Conservation (phyloP, 805 yeast genomes). For the Metschnikowia amazonensis region DNA sequence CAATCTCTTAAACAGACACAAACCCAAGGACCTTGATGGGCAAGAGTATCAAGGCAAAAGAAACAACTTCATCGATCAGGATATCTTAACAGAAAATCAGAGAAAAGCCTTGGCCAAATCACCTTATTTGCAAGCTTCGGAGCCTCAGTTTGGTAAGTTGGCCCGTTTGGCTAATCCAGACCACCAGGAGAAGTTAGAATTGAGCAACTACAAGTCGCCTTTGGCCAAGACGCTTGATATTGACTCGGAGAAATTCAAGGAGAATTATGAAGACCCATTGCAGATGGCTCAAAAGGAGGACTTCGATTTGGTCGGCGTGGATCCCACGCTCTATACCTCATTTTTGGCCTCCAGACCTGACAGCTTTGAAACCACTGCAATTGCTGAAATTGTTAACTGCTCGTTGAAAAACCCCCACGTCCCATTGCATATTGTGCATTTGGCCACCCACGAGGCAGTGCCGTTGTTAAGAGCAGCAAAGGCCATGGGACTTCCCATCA, state of each 20-base stretch:
- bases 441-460: conserved; percentile 80
- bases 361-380: conserved; percentile 80
- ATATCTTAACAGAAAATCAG: conserved; percentile 45
- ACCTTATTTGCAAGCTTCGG: conserved; percentile 54
- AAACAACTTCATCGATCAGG: conserved; percentile 23
- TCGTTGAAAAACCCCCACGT: conserved; percentile 55
- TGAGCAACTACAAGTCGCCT: conserved; percentile 22
- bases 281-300: conserved; percentile 41
- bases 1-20: conserved; percentile 24
- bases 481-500: conserved; percentile 51
- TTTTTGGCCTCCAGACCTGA: conserved; percentile 88
- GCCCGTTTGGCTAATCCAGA: conserved; percentile 39
- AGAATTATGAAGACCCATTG: conserved; percentile 32
- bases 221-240: conserved; percentile 21
- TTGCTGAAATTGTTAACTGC: conserved; percentile 63
- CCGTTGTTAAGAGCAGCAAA: conserved; percentile 71
- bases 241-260: conserved; percentile 13
- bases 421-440: conserved; percentile 83
- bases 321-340: conserved; percentile 64
- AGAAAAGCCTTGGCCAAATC: conserved; percentile 52
- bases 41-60: conserved; percentile 27
- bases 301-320: conserved; percentile 41
- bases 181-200: conserved; percentile 14
- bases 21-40: conserved; percentile 22
- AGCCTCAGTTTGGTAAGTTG: conserved; percentile 50